phyloP scores from a whole-genome alignment of 768 basidiomycete genomes.

The Chalciporus chontae region DNA sequence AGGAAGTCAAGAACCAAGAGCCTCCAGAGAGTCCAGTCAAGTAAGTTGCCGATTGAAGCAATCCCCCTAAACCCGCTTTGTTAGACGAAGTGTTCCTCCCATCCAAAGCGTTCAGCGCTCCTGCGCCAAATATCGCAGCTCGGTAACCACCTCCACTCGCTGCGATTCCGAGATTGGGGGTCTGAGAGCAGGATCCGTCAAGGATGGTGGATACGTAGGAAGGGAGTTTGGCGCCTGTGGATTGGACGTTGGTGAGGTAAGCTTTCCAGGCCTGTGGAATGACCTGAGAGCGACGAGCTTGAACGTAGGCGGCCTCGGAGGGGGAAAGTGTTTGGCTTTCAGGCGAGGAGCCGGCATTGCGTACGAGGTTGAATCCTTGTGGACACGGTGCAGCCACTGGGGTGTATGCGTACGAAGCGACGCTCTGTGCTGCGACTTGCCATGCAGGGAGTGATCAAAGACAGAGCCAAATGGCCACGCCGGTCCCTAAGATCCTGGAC shows the following conservation, averaged over 20 bases:
- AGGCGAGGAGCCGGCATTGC: constrained; percentile 21
- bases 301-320: constrained; percentile 36
- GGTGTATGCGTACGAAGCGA: constrained; percentile 25
- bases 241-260: constrained; percentile 38
- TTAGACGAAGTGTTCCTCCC: constrained; percentile 43
- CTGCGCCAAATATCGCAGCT: constrained; percentile 53
- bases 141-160: constrained; percentile 55
- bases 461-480: constrained; percentile 7
- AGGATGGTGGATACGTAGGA: constrained; percentile 34
- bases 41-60: constrained; percentile 53
- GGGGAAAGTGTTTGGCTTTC: constrained; percentile 33
- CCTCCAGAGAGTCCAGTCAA: constrained; percentile 49
- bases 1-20: constrained; percentile 38
- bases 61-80: constrained; percentile 42
- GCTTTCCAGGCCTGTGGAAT: constrained; percentile 38
- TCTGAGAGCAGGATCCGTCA: constrained; percentile 13
- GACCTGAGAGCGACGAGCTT: constrained; percentile 31
- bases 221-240: constrained; percentile 29
- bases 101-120: constrained; percentile 48
- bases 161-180: constrained; percentile 46
- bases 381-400: constrained; percentile 22
- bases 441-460: constrained; percentile 3
- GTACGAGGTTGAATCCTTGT: constrained; percentile 25
- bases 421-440: constrained; percentile 18
- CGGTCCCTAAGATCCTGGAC: background rate